Percentiles rank a stretch among this genome's conserved stretches.
Evolutionary conservation across 345 rosid species (phyloP).

Genomic region (Lepidium africanum): DNA sequence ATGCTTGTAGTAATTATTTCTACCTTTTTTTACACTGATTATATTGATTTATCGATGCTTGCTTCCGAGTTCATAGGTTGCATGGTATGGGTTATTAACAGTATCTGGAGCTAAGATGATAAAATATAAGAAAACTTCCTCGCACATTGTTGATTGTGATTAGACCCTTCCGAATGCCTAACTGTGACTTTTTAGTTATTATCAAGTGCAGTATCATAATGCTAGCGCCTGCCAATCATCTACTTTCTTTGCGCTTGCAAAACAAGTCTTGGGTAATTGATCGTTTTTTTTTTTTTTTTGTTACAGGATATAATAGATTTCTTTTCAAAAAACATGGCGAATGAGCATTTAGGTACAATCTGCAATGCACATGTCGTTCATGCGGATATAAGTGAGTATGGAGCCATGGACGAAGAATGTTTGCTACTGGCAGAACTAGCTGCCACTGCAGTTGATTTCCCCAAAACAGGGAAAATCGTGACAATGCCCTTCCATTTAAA

Average conservation of each 20-base stretch:
- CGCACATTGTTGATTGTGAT: neutral
- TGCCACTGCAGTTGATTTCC: constrained; percentile 89
- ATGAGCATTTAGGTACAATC: constrained; percentile 65
- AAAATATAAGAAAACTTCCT: neutral
- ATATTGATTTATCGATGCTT: neutral
- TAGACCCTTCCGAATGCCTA: neutral
- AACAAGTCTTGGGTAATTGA: neutral
- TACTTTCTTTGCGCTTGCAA: neutral
- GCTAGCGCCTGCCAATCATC: neutral
- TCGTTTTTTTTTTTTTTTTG: neutral
- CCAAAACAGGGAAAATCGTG: constrained; percentile 80
- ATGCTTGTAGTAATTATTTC: constrained; percentile 1
- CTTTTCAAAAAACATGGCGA: constrained; percentile 59
- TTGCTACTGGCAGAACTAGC: constrained; percentile 65
- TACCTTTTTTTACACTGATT: too few species aligned
- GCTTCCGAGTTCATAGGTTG: neutral
- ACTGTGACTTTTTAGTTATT: constrained; percentile 4
- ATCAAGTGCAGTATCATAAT: neutral
- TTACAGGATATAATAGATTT: constrained; percentile 72
- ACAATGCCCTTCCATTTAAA: constrained; percentile 53
- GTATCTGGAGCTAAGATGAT: neutral
- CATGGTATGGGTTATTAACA: neutral
- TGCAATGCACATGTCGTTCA: constrained; percentile 88
- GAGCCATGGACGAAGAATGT: constrained; percentile 72
- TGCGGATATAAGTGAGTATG: constrained; percentile 62